phyloP scores from a whole-genome alignment of 2,329 filamentous ascomycete species.

The Diaporthe velutina region DNA sequence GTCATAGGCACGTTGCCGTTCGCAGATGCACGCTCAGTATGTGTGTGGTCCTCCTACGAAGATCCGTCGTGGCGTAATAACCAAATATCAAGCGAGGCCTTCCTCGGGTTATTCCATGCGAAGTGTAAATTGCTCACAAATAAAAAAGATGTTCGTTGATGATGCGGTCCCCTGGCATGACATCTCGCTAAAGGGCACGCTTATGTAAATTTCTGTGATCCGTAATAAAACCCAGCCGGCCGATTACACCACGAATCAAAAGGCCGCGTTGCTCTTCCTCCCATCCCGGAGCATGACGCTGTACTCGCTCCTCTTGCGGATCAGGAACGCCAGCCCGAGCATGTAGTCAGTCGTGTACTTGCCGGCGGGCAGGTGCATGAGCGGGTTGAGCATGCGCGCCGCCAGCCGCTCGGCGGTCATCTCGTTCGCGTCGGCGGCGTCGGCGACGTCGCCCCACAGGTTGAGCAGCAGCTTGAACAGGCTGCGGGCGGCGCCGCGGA shows the following conservation, averaged over 20 bases:
- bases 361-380: constrained; percentile 53
- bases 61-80: no score
- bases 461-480: constrained; percentile 59
- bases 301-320: constrained; percentile 58
- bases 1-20: not conserved
- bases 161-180: not conserved
- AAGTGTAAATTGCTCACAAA: not conserved
- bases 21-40: not conserved
- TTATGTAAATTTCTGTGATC: not conserved
- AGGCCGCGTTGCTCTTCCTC: constrained; percentile 45
- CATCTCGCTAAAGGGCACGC: not conserved
- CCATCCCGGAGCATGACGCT: constrained; percentile 51
- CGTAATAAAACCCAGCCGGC: not conserved
- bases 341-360: constrained; percentile 55
- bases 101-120: not conserved
- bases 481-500: constrained; percentile 52
- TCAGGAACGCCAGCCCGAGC: constrained; percentile 59
- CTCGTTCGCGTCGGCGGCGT: constrained; percentile 53
- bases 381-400: constrained; percentile 52
- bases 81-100: not conserved
- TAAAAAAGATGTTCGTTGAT: not conserved
- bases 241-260: constrained; percentile 23
- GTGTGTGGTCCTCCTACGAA: not conserved
- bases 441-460: constrained; percentile 57
- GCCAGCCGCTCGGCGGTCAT: constrained; percentile 60